phyloP scores from a whole-genome alignment of 108 stramenopile genomes.

The Skeletonema marinoi region DNA sequence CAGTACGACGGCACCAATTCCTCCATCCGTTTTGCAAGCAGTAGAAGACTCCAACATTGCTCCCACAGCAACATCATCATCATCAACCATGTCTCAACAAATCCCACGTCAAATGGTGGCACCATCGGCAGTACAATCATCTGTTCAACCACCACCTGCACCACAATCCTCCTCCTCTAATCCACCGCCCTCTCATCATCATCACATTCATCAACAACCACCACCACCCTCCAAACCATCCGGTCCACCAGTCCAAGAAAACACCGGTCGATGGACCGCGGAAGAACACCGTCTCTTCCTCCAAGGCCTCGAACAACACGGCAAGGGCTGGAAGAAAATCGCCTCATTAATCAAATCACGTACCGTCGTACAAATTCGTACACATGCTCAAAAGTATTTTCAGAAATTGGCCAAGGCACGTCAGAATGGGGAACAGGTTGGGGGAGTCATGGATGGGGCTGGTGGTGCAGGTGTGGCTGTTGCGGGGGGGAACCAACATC shows the following conservation, averaged over 20 bases:
- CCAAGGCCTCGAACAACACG: constrained; percentile 92
- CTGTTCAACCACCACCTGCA: background rate
- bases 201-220: background rate
- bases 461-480: constrained; percentile 39
- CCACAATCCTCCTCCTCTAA: background rate
- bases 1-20: background rate
- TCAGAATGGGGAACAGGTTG: constrained; percentile 81
- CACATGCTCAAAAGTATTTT: constrained; percentile 99
- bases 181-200: background rate
- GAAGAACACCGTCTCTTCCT: constrained; percentile 96
- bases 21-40: too few species aligned
- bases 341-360: constrained; percentile 90
- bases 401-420: constrained; percentile 96
- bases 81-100: background rate
- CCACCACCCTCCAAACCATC: background rate
- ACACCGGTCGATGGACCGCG: constrained; percentile 97
- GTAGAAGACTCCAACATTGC: background rate
- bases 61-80: too few species aligned
- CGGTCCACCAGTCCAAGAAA: constrained; percentile 45
- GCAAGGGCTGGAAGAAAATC: constrained; percentile 96
- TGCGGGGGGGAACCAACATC: background rate
- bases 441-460: constrained; percentile 63
- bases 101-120: background rate
- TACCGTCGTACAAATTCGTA: constrained; percentile 96
- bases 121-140: background rate